Conservation (phyloP, 371 early-diverging fungal species). For the Apophysomyces ossiformis region DNA sequence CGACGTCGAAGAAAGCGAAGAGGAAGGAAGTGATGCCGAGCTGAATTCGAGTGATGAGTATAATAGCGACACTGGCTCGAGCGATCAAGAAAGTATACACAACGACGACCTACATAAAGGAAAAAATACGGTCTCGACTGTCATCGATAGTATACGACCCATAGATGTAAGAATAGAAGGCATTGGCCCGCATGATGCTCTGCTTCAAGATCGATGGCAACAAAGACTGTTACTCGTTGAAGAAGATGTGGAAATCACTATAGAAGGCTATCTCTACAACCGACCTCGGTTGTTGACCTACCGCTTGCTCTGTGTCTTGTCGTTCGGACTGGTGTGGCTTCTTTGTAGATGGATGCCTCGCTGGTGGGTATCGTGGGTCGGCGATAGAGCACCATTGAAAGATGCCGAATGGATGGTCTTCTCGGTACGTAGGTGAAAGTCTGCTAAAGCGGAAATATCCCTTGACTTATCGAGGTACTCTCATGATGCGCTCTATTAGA, state of each 20-base stretch:
- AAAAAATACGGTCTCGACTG: not conserved
- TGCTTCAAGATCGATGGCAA: slow-evolving; percentile 17
- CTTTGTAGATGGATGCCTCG: slow-evolving; percentile 86
- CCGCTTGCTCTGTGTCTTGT: slow-evolving; percentile 63
- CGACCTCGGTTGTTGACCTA: slow-evolving; percentile 55
- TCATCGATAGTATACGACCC: slow-evolving; percentile 8
- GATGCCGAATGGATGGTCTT: slow-evolving; percentile 75
- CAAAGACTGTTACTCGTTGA: slow-evolving; percentile 39
- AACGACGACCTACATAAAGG: not conserved
- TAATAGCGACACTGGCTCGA: slow-evolving; percentile 9
- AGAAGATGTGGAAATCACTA: slow-evolving; percentile 56
- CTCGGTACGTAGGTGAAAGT: slow-evolving; percentile 43
- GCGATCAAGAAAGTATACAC: slow-evolving; percentile 17
- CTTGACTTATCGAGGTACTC: not conserved
- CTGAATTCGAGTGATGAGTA: slow-evolving; percentile 41
- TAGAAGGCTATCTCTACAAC: slow-evolving; percentile 69
- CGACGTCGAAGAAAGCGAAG: slow-evolving; percentile 20
- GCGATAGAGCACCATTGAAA: slow-evolving; percentile 58
- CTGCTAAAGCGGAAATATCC: not conserved
- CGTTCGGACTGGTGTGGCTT: slow-evolving; percentile 76
- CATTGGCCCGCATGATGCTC: slow-evolving; percentile 14
- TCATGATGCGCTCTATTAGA: slow-evolving; percentile 38
- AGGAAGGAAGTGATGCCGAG: slow-evolving; percentile 26
- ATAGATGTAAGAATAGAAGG: slow-evolving; percentile 24
- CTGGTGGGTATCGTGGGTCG: slow-evolving; percentile 72